Conservation (phyloP, 306 rosid genomes). For the Cucurbita argyrosperma region DNA sequence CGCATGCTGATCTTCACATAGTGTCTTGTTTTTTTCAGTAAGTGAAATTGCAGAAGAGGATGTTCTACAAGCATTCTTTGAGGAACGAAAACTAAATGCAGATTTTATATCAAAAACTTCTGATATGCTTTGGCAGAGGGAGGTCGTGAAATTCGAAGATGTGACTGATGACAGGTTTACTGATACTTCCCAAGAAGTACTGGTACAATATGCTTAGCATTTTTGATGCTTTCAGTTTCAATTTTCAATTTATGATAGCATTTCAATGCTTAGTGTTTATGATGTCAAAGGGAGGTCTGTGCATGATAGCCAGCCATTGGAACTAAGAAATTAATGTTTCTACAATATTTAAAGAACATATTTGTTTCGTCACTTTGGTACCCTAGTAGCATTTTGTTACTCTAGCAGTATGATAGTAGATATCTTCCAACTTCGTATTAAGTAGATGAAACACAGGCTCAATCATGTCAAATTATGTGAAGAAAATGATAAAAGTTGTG, state of each 20-base stretch:
- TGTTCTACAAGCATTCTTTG: constrained; percentile 48
- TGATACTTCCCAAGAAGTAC: constrained; percentile 27
- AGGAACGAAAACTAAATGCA: constrained; percentile 58
- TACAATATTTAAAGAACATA: not conserved
- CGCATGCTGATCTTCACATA: constrained; percentile 13
- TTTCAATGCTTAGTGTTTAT: too few relatives aligned
- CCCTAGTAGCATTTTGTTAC: not conserved
- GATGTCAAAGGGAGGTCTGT: not conserved
- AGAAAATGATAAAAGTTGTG: not conserved
- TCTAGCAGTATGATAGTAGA: not conserved
- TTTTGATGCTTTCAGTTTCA: not conserved
- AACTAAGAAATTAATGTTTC: not conserved
- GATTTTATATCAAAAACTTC: constrained; percentile 66
- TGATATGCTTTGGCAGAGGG: constrained; percentile 67
- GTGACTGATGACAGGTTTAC: constrained; percentile 14
- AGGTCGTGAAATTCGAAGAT: constrained; percentile 19
- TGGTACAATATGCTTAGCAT: constrained; percentile 20
- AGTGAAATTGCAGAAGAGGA: constrained; percentile 47
- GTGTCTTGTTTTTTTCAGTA: constrained; percentile 22
- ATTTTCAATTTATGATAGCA: not conserved
- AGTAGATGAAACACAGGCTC: not conserved
- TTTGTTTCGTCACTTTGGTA: not conserved
- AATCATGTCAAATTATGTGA: not conserved
- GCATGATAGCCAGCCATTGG: not conserved
- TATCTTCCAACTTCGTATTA: not conserved